Conservation (phyloP, 2,329 filamentous ascomycete genomes). For the Diaporthe vaccinii region DNA sequence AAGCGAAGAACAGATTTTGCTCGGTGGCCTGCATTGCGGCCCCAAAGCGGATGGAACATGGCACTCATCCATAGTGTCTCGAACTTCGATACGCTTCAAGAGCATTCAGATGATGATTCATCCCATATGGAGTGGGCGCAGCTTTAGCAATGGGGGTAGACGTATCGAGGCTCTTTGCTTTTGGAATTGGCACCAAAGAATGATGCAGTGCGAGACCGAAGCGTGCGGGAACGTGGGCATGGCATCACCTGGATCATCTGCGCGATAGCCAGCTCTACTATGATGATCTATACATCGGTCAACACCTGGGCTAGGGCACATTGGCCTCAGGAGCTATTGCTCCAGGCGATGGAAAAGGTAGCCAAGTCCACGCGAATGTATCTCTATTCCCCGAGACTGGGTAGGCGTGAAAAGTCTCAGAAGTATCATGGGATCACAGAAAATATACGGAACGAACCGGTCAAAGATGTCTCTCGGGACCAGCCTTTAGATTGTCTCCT, state of each 20-base stretch:
- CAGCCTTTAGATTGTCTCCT: not conserved
- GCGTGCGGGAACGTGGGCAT: not conserved
- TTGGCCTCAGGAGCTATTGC: not conserved
- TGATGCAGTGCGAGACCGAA: not conserved
- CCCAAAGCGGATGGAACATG: not conserved
- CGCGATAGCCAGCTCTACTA: not conserved
- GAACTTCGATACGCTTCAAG: not conserved
- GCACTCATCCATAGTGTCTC: not conserved
- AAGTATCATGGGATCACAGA: constrained; percentile 11
- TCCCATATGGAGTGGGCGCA: not conserved
- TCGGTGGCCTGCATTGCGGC: too few relatives aligned
- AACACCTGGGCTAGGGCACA: not conserved
- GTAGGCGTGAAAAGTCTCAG: constrained; percentile 5
- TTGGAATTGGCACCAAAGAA: not conserved
- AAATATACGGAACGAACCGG: constrained; percentile 18
- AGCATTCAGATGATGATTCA: not conserved
- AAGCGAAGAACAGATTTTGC: not conserved
- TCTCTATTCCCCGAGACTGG: not conserved
- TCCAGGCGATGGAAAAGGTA: not conserved
- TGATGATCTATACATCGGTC: not conserved
- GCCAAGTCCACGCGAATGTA: not conserved
- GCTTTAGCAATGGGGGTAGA: not conserved
- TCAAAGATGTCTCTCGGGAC: constrained; percentile 22
- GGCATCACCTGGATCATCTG: not conserved
- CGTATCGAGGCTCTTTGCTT: constrained; percentile 7